Base-by-base conservation (phyloP, 2,329 filamentous ascomycete genomes). In the Xylaria sp. region DNA sequence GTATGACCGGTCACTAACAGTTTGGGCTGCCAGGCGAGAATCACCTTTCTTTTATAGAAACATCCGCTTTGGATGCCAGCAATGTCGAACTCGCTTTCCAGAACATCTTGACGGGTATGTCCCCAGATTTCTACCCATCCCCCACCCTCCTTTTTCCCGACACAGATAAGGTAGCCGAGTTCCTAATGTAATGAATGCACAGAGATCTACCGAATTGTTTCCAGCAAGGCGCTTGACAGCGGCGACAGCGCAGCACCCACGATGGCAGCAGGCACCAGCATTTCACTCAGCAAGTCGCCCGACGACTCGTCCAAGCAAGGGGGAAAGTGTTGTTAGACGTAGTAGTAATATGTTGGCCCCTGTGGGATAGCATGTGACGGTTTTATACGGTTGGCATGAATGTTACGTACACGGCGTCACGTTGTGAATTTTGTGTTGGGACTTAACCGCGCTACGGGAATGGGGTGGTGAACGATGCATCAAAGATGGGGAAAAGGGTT, bases 171-270 rank as follows among this genome's bases (percentile, higher is more conserved):
- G 47, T 38, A 55, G 19, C 52, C 35, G 15, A 47, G n/a, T 57
- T 55, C 11, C 60, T 65, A 55, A 56, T 49, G 6, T 51, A 17
- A 55, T n/a, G 55, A 40, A 65, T 56, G 38, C 61, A 51, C 77
- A 97, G 95, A 99, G 85, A 99, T 99, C 83, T 99, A 98, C 86
- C 92, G 94, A 75, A 99, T 99, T 74, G 95, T 99, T 69, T 98
- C 94, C 60, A 95, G 91, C 87, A 98, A 98, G 86, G 92, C 93
- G 43, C 88, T 98, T 73, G 94, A 97, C 77, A 92, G 91, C 75
- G 92, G 92, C 75, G 94, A 97, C 72, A 87, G 88, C 66, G 85
- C 89, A 68, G 90, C 92, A 77, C 90, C 91, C 75, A 90, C 91
- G 69, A 90, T 95, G 73, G 87, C 91, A 70, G 87, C 91, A 70